Conservation (phyloP, 805 yeast species). For the Nadsonia fulvescens region DNA sequence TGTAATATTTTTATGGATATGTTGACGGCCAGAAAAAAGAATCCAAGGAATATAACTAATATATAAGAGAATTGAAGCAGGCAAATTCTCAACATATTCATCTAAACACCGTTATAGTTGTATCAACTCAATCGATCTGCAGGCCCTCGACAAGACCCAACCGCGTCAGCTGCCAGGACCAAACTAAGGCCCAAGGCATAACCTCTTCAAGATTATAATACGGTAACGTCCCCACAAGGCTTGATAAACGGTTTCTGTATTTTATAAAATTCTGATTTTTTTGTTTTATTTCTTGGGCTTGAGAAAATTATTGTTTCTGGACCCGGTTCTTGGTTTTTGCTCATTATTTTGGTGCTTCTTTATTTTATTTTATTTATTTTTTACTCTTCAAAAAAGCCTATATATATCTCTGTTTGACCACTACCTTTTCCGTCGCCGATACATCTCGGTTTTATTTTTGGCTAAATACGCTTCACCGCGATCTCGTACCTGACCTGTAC, state of each 20-base stretch:
- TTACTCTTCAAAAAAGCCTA: conserved; percentile 1
- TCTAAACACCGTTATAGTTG: too few relatives aligned
- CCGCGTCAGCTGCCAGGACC: background rate
- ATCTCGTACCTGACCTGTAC: too few relatives aligned
- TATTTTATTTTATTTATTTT: background rate
- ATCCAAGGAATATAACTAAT: background rate
- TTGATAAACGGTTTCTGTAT: too few relatives aligned
- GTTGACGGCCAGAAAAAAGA: background rate
- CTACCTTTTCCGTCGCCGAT: conserved; percentile 1
- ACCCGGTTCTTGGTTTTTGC: background rate
- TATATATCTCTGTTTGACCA: background rate
- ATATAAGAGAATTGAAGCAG: background rate
- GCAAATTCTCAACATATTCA: background rate
- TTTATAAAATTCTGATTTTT: background rate
- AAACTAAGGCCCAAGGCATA: too few relatives aligned
- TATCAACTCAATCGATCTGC: too few relatives aligned
- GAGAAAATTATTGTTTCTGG: conserved; percentile 1
- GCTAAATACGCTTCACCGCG: too few relatives aligned
- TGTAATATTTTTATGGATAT: conserved; percentile 3
- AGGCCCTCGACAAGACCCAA: too few relatives aligned
- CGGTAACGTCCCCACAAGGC: too few relatives aligned
- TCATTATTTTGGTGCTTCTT: background rate
- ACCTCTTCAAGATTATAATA: too few relatives aligned
- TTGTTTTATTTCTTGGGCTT: background rate
- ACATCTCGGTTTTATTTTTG: too few relatives aligned